A percentile compares a stretch with the other conserved stretches of the same genome.
Conservation (phyloP, 2,329 filamentous ascomycete genomes). For the Aspergillus felis region DNA sequence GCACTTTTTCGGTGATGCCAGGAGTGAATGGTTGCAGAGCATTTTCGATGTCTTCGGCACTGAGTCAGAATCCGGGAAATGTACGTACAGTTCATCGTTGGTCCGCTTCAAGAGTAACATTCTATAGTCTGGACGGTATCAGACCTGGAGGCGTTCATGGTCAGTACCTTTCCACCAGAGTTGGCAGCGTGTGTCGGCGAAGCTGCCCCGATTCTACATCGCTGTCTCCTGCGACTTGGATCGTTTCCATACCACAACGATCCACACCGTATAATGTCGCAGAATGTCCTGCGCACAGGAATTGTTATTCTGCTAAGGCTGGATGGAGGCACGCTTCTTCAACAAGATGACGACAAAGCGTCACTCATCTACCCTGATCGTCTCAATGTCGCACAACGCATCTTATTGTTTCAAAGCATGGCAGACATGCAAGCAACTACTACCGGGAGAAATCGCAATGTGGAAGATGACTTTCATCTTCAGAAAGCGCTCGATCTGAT, state of each 20-base stretch:
- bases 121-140: not conserved
- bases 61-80: not conserved
- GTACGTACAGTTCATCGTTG: no score
- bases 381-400: not conserved
- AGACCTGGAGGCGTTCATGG: not conserved
- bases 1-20: not conserved
- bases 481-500: not conserved
- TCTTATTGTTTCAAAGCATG: not conserved
- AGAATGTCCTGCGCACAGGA: not conserved
- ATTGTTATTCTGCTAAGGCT: not conserved
- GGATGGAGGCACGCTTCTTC: not conserved
- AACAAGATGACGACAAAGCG: not conserved
- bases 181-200: not conserved
- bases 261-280: not conserved
- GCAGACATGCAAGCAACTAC: not conserved
- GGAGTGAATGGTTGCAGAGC: not conserved
- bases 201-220: not conserved
- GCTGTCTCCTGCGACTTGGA: not conserved
- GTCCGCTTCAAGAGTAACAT: not conserved
- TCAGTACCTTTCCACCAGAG: not conserved
- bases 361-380: not conserved
- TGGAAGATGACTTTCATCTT: not conserved
- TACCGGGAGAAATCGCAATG: not conserved
- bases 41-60: not conserved
- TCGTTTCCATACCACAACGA: constrained; percentile 3